phyloP scores from a whole-genome alignment of 257 asterid species.

The Scutellaria barbata region DNA sequence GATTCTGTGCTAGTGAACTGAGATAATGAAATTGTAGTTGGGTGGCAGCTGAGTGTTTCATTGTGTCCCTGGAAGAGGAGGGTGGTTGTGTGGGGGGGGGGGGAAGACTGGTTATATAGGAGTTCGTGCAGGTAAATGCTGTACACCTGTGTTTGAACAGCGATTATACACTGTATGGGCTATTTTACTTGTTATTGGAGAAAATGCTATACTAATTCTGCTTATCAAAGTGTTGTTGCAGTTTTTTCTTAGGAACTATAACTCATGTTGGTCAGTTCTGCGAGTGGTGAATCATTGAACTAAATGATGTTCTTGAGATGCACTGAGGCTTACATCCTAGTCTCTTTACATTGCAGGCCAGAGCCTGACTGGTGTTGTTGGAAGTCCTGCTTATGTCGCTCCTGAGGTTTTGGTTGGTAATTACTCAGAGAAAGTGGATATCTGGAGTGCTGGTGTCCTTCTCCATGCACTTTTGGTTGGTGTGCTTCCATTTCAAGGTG shows the following conservation, averaged over 20 bases:
- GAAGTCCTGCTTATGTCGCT: constrained; percentile 93
- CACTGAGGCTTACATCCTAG: constrained; percentile 19
- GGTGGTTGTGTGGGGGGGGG: no score
- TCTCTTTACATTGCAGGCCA: constrained; percentile 58
- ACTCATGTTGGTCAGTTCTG: constrained; percentile 2
- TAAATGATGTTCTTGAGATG: neutral
- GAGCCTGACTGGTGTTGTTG: constrained; percentile 74
- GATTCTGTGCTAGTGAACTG: no score
- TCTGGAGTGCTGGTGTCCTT: constrained; percentile 92
- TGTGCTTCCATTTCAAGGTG: constrained; percentile 77
- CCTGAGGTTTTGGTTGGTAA: constrained; percentile 84
- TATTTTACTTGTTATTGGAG: constrained; percentile 2
- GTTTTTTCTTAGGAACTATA: neutral
- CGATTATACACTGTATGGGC: neutral
- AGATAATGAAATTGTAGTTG: no score
- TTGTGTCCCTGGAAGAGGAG: no score
- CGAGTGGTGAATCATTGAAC: neutral
- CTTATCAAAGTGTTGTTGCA: neutral
- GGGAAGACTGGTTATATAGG: no score
- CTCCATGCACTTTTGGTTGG: constrained; percentile 88
- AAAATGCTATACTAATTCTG: constrained; percentile 9
- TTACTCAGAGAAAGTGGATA: constrained; percentile 86
- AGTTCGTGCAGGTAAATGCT: no score
- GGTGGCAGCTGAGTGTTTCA: no score
- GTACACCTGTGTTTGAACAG: constrained; percentile 16